A percentile compares a stretch with the other conserved stretches of the same genome.
Evolutionary conservation across 1,284 basidiomycete genomes (phyloP).

Genomic region (Phlebopus sp.): DNA sequence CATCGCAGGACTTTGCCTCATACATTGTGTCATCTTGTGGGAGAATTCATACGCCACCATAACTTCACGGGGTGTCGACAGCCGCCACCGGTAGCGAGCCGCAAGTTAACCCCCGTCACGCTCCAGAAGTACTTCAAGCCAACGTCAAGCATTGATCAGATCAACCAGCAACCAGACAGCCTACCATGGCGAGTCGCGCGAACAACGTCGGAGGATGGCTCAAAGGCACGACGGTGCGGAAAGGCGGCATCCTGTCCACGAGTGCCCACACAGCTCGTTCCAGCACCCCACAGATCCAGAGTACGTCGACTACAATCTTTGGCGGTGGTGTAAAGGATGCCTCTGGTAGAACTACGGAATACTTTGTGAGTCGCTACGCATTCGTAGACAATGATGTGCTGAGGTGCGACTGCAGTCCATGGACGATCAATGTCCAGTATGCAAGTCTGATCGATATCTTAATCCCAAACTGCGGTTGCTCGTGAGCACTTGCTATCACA

Average conservation of each 20-base stretch:
- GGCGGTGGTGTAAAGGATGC: conserved; percentile 80
- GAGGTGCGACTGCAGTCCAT: conserved; percentile 57
- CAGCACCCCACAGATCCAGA: conserved; percentile 66
- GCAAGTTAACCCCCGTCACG: no score
- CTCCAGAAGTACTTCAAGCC: no score
- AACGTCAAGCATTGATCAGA: no score
- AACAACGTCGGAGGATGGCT: conserved; percentile 50
- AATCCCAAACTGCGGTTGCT: conserved; percentile 93
- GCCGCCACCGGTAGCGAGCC: no score
- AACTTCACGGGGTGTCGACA: no score
- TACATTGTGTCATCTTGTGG: no score
- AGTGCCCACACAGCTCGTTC: conserved; percentile 50
- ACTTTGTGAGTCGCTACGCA: conserved; percentile 52
- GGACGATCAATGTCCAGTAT: conserved; percentile 95
- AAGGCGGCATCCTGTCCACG: conserved; percentile 49
- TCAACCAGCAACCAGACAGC: no score
- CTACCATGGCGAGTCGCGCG: conserved; percentile 28
- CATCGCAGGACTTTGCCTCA: no score
- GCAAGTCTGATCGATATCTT: conserved; percentile 94
- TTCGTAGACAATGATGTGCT: conserved; percentile 4
- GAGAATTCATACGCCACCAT: no score
- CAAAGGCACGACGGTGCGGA: conserved; percentile 69
- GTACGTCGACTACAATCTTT: conserved; percentile 67
- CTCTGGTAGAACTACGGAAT: conserved; percentile 75
- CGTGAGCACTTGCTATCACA: conserved; percentile 97